A percentile compares a stretch with the other conserved stretches of the same genome.
Conservation (phyloP, 2,329 filamentous ascomycete genomes). For the Ceratocystis alfenasii region DNA sequence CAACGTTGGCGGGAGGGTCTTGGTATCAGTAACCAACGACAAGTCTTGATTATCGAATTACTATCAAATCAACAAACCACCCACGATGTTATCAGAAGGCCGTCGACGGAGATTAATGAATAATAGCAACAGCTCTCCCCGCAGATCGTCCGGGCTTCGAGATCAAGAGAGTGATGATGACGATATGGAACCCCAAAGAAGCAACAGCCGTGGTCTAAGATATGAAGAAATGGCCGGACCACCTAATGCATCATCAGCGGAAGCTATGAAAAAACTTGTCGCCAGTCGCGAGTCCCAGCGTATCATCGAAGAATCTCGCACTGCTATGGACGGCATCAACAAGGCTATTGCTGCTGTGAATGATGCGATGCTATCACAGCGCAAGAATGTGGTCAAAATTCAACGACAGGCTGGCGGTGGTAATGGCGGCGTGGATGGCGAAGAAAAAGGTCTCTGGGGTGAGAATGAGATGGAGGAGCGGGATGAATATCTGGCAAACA, state of each 20-base stretch:
- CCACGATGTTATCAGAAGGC: conserved; percentile 5
- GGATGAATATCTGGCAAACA: conserved; percentile 1
- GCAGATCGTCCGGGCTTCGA: neutral
- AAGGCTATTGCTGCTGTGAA: conserved; percentile 17
- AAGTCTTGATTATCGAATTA: neutral
- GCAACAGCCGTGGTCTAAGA: neutral
- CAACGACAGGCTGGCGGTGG: neutral
- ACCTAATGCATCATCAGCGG: neutral
- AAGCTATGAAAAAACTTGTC: neutral
- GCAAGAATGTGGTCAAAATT: conserved; percentile 11
- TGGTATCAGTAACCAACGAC: neutral
- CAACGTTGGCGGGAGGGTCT: neutral
- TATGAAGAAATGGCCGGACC: conserved; percentile 14
- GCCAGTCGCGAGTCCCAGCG: conserved; percentile 5
- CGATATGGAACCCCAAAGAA: neutral
- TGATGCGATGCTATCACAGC: conserved; percentile 17
- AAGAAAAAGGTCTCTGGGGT: conserved; percentile 11
- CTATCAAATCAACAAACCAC: neutral
- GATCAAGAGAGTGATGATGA: conserved; percentile 1
- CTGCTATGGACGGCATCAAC: conserved; percentile 14
- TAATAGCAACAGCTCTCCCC: neutral
- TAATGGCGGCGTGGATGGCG: neutral
- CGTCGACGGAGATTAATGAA: neutral
- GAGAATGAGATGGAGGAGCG: conserved; percentile 9
- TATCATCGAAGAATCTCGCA: conserved; percentile 12